A percentile compares a stretch with the other conserved stretches of the same genome.
These are phyloP conservation scores for Phycomyces blakesleeanus DNA, from an alignment of 192 early-diverging fungal species.

Conservation along the genomic window DNA sequence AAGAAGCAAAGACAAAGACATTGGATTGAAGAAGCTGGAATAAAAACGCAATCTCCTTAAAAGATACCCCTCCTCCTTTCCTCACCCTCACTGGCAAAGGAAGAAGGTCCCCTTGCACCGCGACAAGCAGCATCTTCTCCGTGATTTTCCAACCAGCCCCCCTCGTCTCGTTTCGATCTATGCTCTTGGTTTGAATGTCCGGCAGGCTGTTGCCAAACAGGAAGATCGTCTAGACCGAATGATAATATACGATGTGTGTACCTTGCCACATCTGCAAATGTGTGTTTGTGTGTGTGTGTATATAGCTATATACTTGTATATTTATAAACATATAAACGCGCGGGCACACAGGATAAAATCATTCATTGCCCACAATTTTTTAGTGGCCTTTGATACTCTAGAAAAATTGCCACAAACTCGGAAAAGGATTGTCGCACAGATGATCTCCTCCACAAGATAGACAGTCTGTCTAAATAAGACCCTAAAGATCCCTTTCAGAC, in stretches of 20 bases:
- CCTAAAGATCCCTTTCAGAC: neutral
- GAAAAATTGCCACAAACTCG: neutral
- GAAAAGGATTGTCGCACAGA: neutral
- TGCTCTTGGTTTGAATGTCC: constrained; percentile 3
- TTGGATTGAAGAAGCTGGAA: neutral
- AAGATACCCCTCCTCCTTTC: neutral
- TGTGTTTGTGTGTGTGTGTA: neutral
- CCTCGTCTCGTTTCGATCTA: neutral
- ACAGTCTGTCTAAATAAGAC: neutral
- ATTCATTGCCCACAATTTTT: no score
- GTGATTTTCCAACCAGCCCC: constrained; percentile 2
- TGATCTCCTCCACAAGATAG: neutral
- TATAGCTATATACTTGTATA: neutral
- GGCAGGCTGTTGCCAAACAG: neutral
- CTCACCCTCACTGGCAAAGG: neutral
- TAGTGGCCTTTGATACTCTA: no score
- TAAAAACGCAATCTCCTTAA: constrained; percentile 3
- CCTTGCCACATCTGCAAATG: neutral
- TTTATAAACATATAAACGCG: neutral
- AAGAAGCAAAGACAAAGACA: neutral
- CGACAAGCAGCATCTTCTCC: neutral
- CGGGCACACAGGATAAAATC: no score
- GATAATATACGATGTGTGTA: neutral
- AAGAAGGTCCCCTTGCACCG: neutral
- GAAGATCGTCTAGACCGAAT: neutral